Percentiles rank a stretch among this genome's conserved stretches.
Evolutionary conservation across 805 yeast species (phyloP).

Genomic region (Candida silvatica): DNA sequence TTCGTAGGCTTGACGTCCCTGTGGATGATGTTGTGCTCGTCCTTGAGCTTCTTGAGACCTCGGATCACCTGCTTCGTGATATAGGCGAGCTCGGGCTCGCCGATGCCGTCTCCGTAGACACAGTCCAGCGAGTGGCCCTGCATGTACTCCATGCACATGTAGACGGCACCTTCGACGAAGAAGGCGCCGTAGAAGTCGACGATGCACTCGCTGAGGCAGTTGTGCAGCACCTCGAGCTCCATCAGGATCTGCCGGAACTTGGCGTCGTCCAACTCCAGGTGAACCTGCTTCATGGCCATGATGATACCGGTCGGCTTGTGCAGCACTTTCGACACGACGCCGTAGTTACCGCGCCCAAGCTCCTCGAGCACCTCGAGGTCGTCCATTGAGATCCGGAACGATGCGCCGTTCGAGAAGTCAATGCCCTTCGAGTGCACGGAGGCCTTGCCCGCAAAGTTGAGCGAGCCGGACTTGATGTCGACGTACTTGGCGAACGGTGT

Average conservation of each 20-base stretch:
- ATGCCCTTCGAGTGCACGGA: constrained; percentile 88
- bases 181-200: constrained; percentile 98
- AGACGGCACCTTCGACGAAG: constrained; percentile 95
- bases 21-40: constrained; percentile 85
- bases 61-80: constrained; percentile 72
- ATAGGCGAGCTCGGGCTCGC: constrained; percentile 72
- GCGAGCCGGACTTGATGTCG: constrained; percentile 85
- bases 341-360: constrained; percentile 93
- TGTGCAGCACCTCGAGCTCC: constrained; percentile 92
- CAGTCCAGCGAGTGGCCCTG: constrained; percentile 92
- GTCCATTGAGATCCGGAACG: constrained; percentile 78
- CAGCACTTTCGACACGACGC: constrained; percentile 86
- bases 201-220: constrained; percentile 82
- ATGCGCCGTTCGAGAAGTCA: constrained; percentile 81
- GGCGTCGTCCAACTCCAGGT: constrained; percentile 88
- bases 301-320: constrained; percentile 87
- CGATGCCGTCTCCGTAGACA: constrained; percentile 65
- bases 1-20: constrained; percentile 97
- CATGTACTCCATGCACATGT: constrained; percentile 98
- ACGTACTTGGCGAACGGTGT: constrained; percentile 80
- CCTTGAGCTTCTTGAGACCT: constrained; percentile 81
- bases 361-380: constrained; percentile 80
- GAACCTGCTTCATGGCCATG: constrained; percentile 97
- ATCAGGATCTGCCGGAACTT: constrained; percentile 89
- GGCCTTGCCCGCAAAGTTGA: constrained; percentile 90